A percentile compares a stretch with the other conserved stretches of the same genome.
Evolutionary conservation across 768 basidiomycete species (phyloP).

Genomic region (Mycena chlorophos): DNA sequence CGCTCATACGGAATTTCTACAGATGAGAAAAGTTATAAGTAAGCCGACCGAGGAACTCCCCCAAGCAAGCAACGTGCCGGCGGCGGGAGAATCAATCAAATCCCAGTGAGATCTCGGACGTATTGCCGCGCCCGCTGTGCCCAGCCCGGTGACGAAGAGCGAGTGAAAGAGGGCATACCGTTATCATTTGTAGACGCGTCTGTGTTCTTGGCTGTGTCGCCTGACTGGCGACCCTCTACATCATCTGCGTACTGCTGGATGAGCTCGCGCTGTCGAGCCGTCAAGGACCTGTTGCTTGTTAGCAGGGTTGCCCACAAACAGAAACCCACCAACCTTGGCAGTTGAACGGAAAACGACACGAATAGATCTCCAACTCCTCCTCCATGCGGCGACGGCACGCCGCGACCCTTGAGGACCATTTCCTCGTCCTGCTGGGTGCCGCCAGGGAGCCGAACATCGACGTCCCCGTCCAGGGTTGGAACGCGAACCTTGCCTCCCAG

Average conservation of each 20-base stretch:
- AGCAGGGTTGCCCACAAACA: constrained; percentile 6
- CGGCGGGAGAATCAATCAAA: constrained; percentile 53
- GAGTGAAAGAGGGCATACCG: constrained; percentile 75
- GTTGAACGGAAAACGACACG: constrained; percentile 81
- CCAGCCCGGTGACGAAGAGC: constrained; percentile 62
- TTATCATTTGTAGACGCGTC: constrained; percentile 47
- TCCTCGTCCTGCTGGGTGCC: constrained; percentile 98
- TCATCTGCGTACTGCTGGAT: constrained; percentile 91
- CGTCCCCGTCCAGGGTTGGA: constrained; percentile 93
- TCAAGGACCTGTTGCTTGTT: constrained; percentile 62
- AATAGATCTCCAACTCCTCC: constrained; percentile 80
- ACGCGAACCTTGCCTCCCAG: constrained; percentile 92
- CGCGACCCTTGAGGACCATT: constrained; percentile 88
- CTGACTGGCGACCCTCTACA: constrained; percentile 64
- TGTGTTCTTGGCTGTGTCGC: constrained; percentile 24
- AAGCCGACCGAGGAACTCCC: constrained; percentile 25
- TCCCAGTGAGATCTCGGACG: constrained; percentile 67
- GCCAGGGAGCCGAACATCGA: constrained; percentile 87
- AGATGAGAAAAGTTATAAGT: constrained; percentile 26
- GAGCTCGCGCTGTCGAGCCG: constrained; percentile 81
- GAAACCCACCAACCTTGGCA: constrained; percentile 74
- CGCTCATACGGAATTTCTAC: constrained; percentile 26
- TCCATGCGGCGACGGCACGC: constrained; percentile 64
- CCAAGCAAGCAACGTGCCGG: constrained; percentile 49
- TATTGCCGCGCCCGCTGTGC: constrained; percentile 67